phyloP scores from a whole-genome alignment of 2,329 filamentous ascomycete genomes.

The Furcasterigmium sp. region DNA sequence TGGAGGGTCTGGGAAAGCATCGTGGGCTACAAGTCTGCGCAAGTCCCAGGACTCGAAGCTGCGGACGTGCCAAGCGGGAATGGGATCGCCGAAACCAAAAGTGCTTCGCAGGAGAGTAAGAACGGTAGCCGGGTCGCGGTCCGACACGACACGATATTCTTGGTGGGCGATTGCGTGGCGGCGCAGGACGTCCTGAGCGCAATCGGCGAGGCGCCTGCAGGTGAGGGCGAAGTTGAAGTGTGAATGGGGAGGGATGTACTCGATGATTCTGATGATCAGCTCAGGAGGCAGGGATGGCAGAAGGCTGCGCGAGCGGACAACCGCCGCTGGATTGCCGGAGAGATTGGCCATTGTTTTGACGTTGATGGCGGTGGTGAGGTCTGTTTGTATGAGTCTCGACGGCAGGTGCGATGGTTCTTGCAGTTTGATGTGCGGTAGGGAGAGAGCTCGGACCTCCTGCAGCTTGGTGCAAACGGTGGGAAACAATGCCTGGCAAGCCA shows the following conservation, averaged over 20 bases:
- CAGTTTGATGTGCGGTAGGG: too few relatives aligned
- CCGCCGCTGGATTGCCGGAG: too few relatives aligned
- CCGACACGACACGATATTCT: neutral
- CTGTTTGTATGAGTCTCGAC: too few relatives aligned
- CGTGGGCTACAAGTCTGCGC: neutral
- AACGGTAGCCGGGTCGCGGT: constrained; percentile 2
- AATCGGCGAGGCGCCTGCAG: constrained; percentile 1
- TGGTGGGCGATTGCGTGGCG: constrained; percentile 3
- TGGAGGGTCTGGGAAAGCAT: neutral
- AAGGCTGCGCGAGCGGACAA: too few relatives aligned
- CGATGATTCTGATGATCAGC: constrained; percentile 5
- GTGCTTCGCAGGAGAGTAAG: constrained; percentile 1
- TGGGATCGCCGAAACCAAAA: neutral
- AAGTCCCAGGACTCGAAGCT: constrained; percentile 4
- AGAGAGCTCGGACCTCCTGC: too few relatives aligned
- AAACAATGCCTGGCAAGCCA: too few relatives aligned
- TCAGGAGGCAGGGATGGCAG: neutral
- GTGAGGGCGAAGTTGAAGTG: constrained; percentile 2
- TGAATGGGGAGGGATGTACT: neutral
- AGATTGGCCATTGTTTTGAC: too few relatives aligned
- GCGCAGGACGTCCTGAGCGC: neutral
- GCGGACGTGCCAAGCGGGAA: constrained; percentile 4
- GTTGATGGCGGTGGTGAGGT: too few relatives aligned
- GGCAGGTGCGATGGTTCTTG: too few relatives aligned
- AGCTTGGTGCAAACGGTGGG: too few relatives aligned